Evolutionary conservation across 179 eudicot species (phyloP), one percentile per base, ranked within the genome.

Genomic region (Spergularia azorica): DNA sequence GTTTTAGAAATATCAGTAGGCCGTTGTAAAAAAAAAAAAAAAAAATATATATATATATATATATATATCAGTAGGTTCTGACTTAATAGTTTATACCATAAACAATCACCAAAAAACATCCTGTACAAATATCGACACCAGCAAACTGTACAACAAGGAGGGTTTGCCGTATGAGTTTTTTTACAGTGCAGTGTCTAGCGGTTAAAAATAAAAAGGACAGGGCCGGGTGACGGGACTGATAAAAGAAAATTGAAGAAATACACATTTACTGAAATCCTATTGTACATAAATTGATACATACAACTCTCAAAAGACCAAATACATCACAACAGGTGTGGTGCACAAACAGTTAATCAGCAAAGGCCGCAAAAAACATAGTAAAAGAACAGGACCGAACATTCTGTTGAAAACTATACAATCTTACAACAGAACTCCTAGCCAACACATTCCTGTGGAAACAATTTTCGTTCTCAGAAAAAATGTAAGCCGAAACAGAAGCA

Each of bases 361-460:
- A 41, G 9, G 56, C 80, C 73, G 78, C 62, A 68, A 81, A 81
- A 77, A 21, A 21, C 21, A 21, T 21, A 21, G 21, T 21, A 21
- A 17, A 39, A 41, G 18, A 56, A 63, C 67, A 71, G 65, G 56
- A 72, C 65, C 69, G 51, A 78, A 71, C 72, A 75, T 69, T 67
- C 57, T 63, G 61, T 52, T 64, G 18, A 56, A 81, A 79, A 78
- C 79, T 73, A 78, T 62, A 82, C 84, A 69, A 50, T 73, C 77
- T 77, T 67, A 55, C 63, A 63, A 54, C 70, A 67, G 39, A 76
- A 21, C 21, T 21, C 73, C 74, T 57, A 80, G 20, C 18, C 84
- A 82, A 78, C 84, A 78, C 84, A 82, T 73, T 74, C n/a, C 58
- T 55, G 84, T 82, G 84, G 81, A 82, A 82, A 82, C 84, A 82